These are phyloP conservation scores for Tolypocladium inflatum DNA, from an alignment of 2,329 filamentous ascomycete genomes.

Conservation along the genomic window DNA sequence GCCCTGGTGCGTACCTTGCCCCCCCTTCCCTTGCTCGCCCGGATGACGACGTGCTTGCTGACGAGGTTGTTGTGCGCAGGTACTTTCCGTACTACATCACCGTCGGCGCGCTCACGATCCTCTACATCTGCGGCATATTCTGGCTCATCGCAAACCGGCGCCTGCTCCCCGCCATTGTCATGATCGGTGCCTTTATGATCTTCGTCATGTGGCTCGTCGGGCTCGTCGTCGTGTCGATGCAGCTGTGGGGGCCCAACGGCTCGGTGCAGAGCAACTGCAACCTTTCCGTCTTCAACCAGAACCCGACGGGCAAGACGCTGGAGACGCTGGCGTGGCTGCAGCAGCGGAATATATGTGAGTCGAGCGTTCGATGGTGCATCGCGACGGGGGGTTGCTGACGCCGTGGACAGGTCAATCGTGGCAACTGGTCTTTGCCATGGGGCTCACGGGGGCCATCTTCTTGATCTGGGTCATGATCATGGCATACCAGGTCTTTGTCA, in stretches of 20 bases:
- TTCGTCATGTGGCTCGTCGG: slow-evolving; percentile 62
- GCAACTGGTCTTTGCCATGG: slow-evolving; percentile 56
- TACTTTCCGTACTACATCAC: slow-evolving; percentile 61
- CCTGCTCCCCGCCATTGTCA: slow-evolving; percentile 51
- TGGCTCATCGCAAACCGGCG: slow-evolving; percentile 52
- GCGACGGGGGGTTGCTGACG: slow-evolving; percentile 7
- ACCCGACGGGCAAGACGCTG: slow-evolving; percentile 39
- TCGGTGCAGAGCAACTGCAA: slow-evolving; percentile 52
- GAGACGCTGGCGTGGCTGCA: slow-evolving; percentile 54
- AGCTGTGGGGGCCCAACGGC: slow-evolving; percentile 53
- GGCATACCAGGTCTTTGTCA: slow-evolving; percentile 53
- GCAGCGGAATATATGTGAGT: slow-evolving; percentile 54
- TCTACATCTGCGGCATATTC: slow-evolving; percentile 58
- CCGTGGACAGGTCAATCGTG: slow-evolving; percentile 43
- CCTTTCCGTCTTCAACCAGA: slow-evolving; percentile 42
- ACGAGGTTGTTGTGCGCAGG: slow-evolving; percentile 27
- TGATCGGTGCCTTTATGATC: slow-evolving; percentile 55
- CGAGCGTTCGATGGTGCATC: neutral
- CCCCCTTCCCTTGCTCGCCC: neutral
- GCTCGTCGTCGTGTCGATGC: slow-evolving; percentile 49
- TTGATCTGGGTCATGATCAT: slow-evolving; percentile 61
- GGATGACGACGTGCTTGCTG: neutral
- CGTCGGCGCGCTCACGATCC: slow-evolving; percentile 46
- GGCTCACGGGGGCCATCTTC: slow-evolving; percentile 49
- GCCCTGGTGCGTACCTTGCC: slow-evolving; percentile 43